Evolutionary conservation across 148 eudicot species (phyloP).

Genomic region (Vaccinium darrowii): DNA sequence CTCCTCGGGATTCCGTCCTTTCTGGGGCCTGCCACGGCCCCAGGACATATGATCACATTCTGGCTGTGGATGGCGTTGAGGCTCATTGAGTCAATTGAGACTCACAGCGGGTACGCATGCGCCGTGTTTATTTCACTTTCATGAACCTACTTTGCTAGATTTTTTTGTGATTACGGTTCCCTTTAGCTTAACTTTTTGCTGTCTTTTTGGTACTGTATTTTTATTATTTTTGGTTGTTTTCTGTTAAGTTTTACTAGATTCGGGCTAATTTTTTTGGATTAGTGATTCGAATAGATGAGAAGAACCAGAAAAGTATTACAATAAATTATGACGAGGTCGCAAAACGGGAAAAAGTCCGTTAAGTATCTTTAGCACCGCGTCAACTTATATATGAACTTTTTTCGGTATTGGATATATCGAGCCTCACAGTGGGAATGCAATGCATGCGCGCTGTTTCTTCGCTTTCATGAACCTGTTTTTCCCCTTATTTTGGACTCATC

Average conservation of each 20-base stretch:
- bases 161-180: not conserved
- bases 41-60: slow-evolving; percentile 90
- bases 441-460: slow-evolving; percentile 22
- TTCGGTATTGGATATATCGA: slow-evolving; percentile 34
- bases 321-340: no score
- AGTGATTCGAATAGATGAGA: no score
- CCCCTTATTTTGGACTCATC: not conserved
- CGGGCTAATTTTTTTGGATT: no score
- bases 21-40: slow-evolving; percentile 82
- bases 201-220: no score
- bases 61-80: slow-evolving; percentile 94
- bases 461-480: slow-evolving; percentile 4
- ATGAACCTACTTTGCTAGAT: slow-evolving; percentile 11
- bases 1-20: slow-evolving; percentile 88
- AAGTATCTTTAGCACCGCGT: no score
- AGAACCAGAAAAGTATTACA: no score
- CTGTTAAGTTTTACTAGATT: no score
- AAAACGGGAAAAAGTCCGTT: no score
- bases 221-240: no score
- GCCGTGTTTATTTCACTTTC: slow-evolving; percentile 10
- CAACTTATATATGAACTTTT: no score
- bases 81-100: slow-evolving; percentile 94
- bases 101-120: slow-evolving; percentile 94
- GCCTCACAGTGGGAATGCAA: slow-evolving; percentile 91
- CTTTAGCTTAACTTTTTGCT: no score